Evolutionary conservation across 108 stramenopile species (phyloP), one percentile per base, ranked within the genome.

Genomic region (Discostella pseudostelligera): DNA sequence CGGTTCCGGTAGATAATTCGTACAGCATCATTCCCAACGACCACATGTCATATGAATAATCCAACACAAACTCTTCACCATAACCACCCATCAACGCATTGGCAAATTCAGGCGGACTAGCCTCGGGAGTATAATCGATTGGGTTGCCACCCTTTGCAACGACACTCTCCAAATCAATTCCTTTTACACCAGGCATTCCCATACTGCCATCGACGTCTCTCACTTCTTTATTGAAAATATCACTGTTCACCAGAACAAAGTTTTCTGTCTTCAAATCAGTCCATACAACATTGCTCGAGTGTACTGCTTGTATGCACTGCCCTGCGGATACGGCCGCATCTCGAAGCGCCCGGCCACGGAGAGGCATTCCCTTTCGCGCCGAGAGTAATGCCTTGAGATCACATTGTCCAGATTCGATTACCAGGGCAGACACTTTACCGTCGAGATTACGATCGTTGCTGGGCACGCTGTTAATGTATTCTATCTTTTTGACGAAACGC

Each of bases 61-160:
- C 79, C 20, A 91, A 54, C 9, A 72, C 54, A 48, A 94, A 94
- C n/a, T 82, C 80, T 20, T 70, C 80, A 17, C 85, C 93, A 14
- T 87, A 80, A 24, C 89, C 90, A 0, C 47, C 68, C 76, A 91
- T 64, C 63, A 87, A 94, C 12, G 84, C 82, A 24, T 74, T 57
- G 17, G 90, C 90, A 59, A 94, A 94, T 65, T 94, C 93, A 3
- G 93, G 93, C 8, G 93, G 93, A 70, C 87, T 88, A 0, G 90
- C 93, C 80, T 87, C 84, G 12, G 84, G 80, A 37, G 77, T 68
- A 65, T 83, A 87, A 64, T 83, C 82, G 42, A 81, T 81, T 0
- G 81, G 80, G 19, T 69, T 78, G 8, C 67, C 72, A 24, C 67
- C 57, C 26, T 39, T 57, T 14, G 69, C 67, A 49, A 81, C 61